Evolutionary conservation across 257 asterid species (phyloP), one percentile per base, ranked within the genome.

Genomic region (Nicotiana undulata): DNA sequence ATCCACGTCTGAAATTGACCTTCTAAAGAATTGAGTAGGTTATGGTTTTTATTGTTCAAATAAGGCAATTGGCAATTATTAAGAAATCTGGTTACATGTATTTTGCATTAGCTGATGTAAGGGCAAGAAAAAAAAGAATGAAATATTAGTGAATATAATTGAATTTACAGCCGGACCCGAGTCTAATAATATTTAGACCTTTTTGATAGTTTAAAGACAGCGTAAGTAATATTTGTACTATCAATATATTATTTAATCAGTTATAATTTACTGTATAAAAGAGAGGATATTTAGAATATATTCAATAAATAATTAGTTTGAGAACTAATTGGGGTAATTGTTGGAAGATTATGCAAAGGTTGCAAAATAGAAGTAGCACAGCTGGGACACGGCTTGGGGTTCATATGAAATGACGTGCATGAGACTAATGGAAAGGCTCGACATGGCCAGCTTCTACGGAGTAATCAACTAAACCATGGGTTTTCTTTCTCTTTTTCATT

Each of bases 61-160:
- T 5, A 5, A 40, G 2, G 12, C 26, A 22, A 7, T 22, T 70
- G 59, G 37, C 37, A 44, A 68, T 37, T 9, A 68, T 40, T 52
- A 68, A 68, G 56, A 40, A 40, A n/a, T 68, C 15, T 68, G 56
- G 76, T 68, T 68, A 68, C 32, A 68, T 68, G 32, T 68, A 68
- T 68, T 32, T 68, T 67, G 76, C 4, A 67, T 65, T 18, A 32
- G 75, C 34, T 67, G 11, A 53, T 29, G 5, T 66, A n/a, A n/a
- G 9, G n/a, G 2, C 17, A 18, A n/a, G 31, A 10, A 37, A 37
- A 67, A 29, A 31, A 37, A 37, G 1, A 29, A 29, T 29, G 6
- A 59, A 20, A 20, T 31, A 3, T 64, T 29, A n/a, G 76, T 68
- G 75, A 66, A 34, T 29, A 34, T 66, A 66, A 29, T 29, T 29